These are phyloP conservation scores for Knoxdaviesia proteae DNA, from an alignment of 2,329 filamentous ascomycete species.

Conservation along the genomic window DNA sequence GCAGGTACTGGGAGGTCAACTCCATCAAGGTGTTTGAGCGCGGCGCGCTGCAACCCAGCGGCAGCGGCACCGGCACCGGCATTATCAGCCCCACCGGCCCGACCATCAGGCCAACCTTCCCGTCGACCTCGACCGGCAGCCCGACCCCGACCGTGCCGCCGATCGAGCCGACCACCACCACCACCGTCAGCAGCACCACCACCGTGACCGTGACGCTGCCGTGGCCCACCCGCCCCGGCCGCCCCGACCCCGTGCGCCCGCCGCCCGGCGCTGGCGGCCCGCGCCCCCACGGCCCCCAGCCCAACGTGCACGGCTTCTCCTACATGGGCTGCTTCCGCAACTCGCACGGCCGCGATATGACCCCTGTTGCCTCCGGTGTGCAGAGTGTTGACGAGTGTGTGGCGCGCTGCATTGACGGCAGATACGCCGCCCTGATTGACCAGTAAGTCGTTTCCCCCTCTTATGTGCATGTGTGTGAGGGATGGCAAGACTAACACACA, in stretches of 20 bases:
- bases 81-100: neutral
- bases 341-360: too few relatives aligned
- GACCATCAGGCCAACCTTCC: conserved; percentile 2
- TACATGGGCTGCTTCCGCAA: conserved; percentile 21
- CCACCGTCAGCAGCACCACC: conserved; percentile 8
- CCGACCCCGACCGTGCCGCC: neutral
- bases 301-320: conserved; percentile 13
- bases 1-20: conserved; percentile 30
- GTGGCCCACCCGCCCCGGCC: too few relatives aligned
- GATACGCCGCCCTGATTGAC: too few relatives aligned
- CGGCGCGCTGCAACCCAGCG: neutral
- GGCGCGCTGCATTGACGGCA: too few relatives aligned
- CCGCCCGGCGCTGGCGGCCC: conserved; percentile 2
- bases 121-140: neutral
- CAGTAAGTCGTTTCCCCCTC: too few relatives aligned
- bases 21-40: conserved; percentile 21
- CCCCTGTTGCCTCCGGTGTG: too few relatives aligned
- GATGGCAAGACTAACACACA: too few relatives aligned
- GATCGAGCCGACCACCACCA: conserved; percentile 10
- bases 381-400: too few relatives aligned
- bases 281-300: conserved; percentile 9
- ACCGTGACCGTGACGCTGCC: neutral
- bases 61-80: neutral
- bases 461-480: too few relatives aligned
- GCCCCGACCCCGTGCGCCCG: neutral